These are phyloP conservation scores for Microcyclospora tardicrescens DNA, from an alignment of 2,329 filamentous ascomycete genomes.

Conservation along the genomic window DNA sequence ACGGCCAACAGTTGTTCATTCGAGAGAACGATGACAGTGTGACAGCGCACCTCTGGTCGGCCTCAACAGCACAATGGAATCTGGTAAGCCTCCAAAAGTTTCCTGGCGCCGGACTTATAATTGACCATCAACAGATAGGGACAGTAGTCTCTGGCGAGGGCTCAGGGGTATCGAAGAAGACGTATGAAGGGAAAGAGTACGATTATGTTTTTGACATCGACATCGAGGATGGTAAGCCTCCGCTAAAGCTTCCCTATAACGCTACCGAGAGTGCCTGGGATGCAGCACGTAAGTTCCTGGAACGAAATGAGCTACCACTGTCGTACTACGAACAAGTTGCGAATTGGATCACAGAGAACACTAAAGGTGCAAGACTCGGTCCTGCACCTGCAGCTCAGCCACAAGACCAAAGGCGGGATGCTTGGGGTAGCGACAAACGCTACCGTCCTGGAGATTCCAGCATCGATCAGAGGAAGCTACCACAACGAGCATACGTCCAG, in stretches of 20 bases:
- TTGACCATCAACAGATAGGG: conserved; percentile 56
- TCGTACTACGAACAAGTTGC: conserved; percentile 84
- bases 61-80: conserved; percentile 22
- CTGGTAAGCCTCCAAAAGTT: conserved; percentile 9
- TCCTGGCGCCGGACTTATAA: conserved; percentile 12
- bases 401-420: conserved; percentile 47
- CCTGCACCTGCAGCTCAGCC: conserved; percentile 29
- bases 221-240: conserved; percentile 85
- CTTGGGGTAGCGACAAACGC: conserved; percentile 63
- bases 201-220: conserved; percentile 96
- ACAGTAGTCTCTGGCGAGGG: conserved; percentile 83
- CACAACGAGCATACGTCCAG: conserved; percentile 16
- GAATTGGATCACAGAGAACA: conserved; percentile 84
- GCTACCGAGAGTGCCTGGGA: conserved; percentile 86
- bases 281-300: conserved; percentile 78
- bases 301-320: conserved; percentile 76
- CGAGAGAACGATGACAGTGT: conserved; percentile 67
- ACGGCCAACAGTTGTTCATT: conserved; percentile 91
- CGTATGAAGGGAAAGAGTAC: conserved; percentile 74
- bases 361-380: conserved; percentile 72
- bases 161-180: conserved; percentile 56
- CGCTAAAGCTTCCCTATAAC: conserved; percentile 89
- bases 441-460: conserved; percentile 59
- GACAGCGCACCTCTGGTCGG: conserved; percentile 80
- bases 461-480: conserved; percentile 14